Evolutionary conservation across 2,329 filamentous ascomycete species (phyloP), one percentile per base, ranked within the genome.

Genomic region (Neofusicoccum ribis): DNA sequence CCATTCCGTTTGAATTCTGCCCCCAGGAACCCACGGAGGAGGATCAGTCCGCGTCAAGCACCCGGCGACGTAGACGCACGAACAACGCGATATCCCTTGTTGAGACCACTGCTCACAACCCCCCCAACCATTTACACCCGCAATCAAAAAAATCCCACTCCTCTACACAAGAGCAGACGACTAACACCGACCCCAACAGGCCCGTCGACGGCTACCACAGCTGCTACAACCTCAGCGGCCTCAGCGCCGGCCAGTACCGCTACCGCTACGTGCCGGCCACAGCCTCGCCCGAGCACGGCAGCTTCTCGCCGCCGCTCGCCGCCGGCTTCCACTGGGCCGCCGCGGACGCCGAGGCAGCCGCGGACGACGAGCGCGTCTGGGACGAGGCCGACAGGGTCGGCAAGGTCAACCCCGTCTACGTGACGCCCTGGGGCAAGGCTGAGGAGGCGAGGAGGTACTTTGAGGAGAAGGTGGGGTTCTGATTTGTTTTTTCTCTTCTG

Each of bases 151-250:
- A 23, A 23, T 23, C 23, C 52, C 44, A 12, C 9, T 31, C 47
- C 37, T 66, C 59, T 31, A 47, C 49, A 65, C 68, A 59, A 69
- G 41, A 61, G 54, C 9, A 20, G 11, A 36, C 44, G 62, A 66
- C 61, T 64, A 63, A 65, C 64, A 65, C 69, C 15, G n/a, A 71
- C 61, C 70, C 31, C 23, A 52, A 34, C 70, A 93, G 91, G 72
- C 83, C 84, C 67, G 89, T 93, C 4, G 94, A 98, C 80, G 89
- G 90, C 56, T 97, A 98, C 73, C 94, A 98, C 79, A 92, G 92
- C 50, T 95, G 91, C 80, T 98, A 98, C 79, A 92, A 93, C 36
- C 85, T 98, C 2, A 52, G 44, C 58, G 94, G 94, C 5, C 83
- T 98, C 69, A 95, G 91, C 76, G 90, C 89, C 62, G 89, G 90